These are phyloP conservation scores for Salix koriyanagi DNA, from an alignment of 345 rosid species.

Conservation along the genomic window DNA sequence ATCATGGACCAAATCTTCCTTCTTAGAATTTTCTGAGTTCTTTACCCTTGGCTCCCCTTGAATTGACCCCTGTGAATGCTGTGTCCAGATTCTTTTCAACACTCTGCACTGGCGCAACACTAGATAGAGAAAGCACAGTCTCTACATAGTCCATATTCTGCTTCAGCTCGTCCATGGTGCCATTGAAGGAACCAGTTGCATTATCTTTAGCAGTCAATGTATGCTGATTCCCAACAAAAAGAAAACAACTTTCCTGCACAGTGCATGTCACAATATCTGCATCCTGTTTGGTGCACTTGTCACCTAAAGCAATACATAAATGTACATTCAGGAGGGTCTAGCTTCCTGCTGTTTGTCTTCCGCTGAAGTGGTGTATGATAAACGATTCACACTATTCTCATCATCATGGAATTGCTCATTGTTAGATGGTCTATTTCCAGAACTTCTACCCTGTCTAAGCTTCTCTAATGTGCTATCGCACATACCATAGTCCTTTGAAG, in stretches of 20 bases:
- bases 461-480: slow-evolving; percentile 11
- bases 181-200: slow-evolving; percentile 8
- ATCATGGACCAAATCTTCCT: slow-evolving; percentile 21
- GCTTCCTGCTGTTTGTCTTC: slow-evolving; percentile 9
- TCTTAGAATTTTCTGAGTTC: slow-evolving; percentile 23
- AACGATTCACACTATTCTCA: slow-evolving; percentile 15
- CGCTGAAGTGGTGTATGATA: neutral
- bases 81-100: slow-evolving; percentile 20
- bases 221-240: slow-evolving; percentile 4
- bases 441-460: slow-evolving; percentile 19
- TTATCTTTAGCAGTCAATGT: slow-evolving; percentile 12
- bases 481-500: slow-evolving; percentile 1
- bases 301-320: slow-evolving; percentile 7
- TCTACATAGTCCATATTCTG: slow-evolving; percentile 25
- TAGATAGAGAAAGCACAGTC: slow-evolving; percentile 17
- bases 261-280: slow-evolving; percentile 14
- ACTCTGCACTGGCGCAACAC: slow-evolving; percentile 11
- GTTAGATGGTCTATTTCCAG: slow-evolving; percentile 11
- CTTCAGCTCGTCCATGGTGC: slow-evolving; percentile 24
- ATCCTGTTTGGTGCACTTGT: slow-evolving; percentile 11
- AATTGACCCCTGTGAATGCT: slow-evolving; percentile 16
- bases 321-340: slow-evolving; percentile 12
- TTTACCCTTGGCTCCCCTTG: slow-evolving; percentile 16
- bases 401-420: slow-evolving; percentile 8
- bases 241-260: slow-evolving; percentile 15